Conservation (phyloP, 164 flowering plant species). For the Vitis amurensis region DNA sequence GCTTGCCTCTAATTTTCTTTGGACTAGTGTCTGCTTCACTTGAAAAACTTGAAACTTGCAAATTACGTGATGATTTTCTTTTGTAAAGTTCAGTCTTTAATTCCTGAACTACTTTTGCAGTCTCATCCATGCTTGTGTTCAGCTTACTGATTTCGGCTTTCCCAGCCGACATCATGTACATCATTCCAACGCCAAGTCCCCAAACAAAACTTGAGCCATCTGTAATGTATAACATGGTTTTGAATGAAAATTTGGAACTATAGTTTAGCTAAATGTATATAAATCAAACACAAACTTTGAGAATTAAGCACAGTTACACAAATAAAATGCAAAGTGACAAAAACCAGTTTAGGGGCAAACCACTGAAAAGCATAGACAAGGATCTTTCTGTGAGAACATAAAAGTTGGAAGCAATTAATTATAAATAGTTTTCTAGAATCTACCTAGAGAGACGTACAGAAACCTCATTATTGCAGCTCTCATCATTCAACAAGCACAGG, state of each 20-base stretch:
- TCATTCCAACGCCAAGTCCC: constrained; percentile 69
- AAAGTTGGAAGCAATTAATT: too few species aligned
- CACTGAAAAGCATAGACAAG: too few species aligned
- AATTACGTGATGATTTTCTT: constrained; percentile 38
- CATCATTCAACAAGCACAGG: too few species aligned
- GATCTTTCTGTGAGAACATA: too few species aligned
- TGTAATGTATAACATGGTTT: constrained; percentile 18
- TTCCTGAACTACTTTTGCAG: constrained; percentile 53
- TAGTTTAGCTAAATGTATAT: not conserved
- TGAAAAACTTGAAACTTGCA: constrained; percentile 16
- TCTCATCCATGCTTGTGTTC: constrained; percentile 52
- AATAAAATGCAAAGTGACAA: too few species aligned
- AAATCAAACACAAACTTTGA: too few species aligned
- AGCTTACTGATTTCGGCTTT: constrained; percentile 63
- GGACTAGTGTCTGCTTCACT: constrained; percentile 4
- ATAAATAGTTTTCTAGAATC: too few species aligned
- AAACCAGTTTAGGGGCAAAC: too few species aligned
- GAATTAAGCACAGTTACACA: too few species aligned
- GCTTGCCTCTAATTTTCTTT: constrained; percentile 11
- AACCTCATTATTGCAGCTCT: too few species aligned
- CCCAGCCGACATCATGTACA: constrained; percentile 78
- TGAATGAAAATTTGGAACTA: not conserved
- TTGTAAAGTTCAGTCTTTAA: constrained; percentile 46
- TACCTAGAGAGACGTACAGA: too few species aligned
- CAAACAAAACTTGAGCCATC: constrained; percentile 48